Conservation (phyloP, 2,329 filamentous ascomycete species). For the Cladosporium oxysporum region DNA sequence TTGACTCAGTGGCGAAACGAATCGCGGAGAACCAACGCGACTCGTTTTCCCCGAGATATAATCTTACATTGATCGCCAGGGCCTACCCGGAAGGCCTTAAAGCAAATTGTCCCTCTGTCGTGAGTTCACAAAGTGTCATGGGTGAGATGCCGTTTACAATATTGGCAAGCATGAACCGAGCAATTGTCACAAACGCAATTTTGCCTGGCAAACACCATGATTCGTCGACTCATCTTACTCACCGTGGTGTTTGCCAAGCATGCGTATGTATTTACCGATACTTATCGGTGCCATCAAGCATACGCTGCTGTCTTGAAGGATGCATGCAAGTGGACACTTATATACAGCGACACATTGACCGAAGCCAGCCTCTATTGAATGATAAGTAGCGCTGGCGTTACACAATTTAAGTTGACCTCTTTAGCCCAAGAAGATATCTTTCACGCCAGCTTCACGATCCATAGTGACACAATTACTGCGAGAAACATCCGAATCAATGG, state of each 20-base stretch:
- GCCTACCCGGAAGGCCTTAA: not conserved
- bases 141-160: not conserved
- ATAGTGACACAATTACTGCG: not conserved
- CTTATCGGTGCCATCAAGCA: not conserved
- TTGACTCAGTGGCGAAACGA: not conserved
- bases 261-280: not conserved
- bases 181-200: not conserved
- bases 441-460: not conserved
- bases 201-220: not conserved
- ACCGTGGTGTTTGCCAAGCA: not conserved
- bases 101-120: not conserved
- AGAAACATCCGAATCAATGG: not conserved
- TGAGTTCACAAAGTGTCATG: not conserved
- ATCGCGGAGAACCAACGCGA: not conserved
- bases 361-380: not conserved
- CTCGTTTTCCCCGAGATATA: not conserved
- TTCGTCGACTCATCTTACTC: not conserved
- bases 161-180: not conserved
- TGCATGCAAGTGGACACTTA: not conserved
- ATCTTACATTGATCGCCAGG: not conserved
- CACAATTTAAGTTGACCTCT: not conserved
- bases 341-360: not conserved
- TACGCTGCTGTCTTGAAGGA: not conserved
- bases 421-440: not conserved
- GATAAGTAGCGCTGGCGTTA: not conserved